These are phyloP conservation scores for Pestalotiopsis fici DNA, from an alignment of 2,329 filamentous ascomycete species.

Conservation along the genomic window DNA sequence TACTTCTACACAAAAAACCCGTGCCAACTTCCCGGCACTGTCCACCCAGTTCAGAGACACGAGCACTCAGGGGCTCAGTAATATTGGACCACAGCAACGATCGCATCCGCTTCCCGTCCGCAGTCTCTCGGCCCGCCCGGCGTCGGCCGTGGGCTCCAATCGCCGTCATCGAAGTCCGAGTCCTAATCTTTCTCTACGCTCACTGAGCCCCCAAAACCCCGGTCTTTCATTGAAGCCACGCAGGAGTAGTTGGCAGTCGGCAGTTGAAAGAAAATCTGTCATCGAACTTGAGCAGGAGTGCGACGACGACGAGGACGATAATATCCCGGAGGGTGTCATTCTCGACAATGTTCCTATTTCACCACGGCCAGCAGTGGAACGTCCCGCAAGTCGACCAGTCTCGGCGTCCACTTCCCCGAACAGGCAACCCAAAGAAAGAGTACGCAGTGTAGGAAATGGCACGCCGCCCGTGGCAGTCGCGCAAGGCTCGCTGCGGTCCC, in stretches of 20 bases:
- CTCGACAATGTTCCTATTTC: conserved; percentile 84
- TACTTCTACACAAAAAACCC: conserved; percentile 29
- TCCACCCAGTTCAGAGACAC: conserved; percentile 47
- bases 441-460: conserved; percentile 63
- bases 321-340: conserved; percentile 77
- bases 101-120: conserved; percentile 29
- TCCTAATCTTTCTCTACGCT: conserved; percentile 38
- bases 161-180: conserved; percentile 53
- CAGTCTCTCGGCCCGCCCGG: conserved; percentile 37
- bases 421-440: conserved; percentile 48
- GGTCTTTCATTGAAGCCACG: conserved; percentile 41
- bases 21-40: conserved; percentile 46
- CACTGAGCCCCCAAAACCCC: conserved; percentile 45
- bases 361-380: conserved; percentile 62
- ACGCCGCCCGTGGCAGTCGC: conserved; percentile 61
- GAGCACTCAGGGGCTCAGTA: conserved; percentile 39
- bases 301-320: conserved; percentile 71
- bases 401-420: conserved; percentile 58
- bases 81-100: conserved; percentile 28
- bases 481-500: conserved; percentile 61
- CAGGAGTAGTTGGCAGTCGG: conserved; percentile 73
- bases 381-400: conserved; percentile 52
- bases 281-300: conserved; percentile 75
- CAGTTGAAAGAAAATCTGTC: conserved; percentile 64
- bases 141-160: conserved; percentile 37